These are phyloP conservation scores for Carex myosuroides DNA, from an alignment of 176 grass and related monocot genomes.

Conservation along the genomic window DNA sequence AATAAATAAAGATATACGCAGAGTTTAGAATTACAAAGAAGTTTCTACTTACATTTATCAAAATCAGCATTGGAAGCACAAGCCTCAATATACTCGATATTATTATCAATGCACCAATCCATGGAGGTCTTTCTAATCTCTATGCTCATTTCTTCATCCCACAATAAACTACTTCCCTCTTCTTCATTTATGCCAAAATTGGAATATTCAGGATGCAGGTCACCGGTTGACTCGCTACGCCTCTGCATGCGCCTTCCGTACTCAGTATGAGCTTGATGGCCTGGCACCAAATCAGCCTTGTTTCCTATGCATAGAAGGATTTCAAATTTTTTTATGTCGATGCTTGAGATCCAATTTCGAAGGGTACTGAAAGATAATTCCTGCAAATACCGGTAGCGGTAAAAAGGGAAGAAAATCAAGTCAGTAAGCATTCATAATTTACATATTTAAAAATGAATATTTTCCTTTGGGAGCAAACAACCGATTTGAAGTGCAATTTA, in stretches of 20 bases:
- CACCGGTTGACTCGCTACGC: constrained; percentile 41
- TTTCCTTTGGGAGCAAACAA: neutral
- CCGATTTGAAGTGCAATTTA: neutral
- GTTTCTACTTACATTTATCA: constrained; percentile 74
- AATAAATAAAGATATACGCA: neutral
- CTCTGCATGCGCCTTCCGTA: constrained; percentile 67
- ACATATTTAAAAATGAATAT: neutral
- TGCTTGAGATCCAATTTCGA: constrained; percentile 57
- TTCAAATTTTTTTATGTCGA: constrained; percentile 78
- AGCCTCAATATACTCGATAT: constrained; percentile 88
- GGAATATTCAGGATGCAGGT: constrained; percentile 60
- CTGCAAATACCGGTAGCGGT: constrained; percentile 32
- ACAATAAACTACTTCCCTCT: constrained; percentile 73
- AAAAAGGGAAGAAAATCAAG: constrained; percentile 19
- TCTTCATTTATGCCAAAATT: constrained; percentile 78
- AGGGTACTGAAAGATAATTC: constrained; percentile 67
- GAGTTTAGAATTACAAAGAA: neutral
- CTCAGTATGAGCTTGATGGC: constrained; percentile 58
- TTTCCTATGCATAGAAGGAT: constrained; percentile 90
- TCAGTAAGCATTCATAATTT: neutral
- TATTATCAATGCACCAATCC: constrained; percentile 68
- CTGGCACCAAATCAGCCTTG: constrained; percentile 83
- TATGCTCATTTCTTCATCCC: constrained; percentile 52
- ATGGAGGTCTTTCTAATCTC: constrained; percentile 49
- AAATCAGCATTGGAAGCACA: constrained; percentile 80